These are phyloP conservation scores for Pouteria glomerata DNA, from an alignment of 148 eudicot species.

Conservation along the genomic window DNA sequence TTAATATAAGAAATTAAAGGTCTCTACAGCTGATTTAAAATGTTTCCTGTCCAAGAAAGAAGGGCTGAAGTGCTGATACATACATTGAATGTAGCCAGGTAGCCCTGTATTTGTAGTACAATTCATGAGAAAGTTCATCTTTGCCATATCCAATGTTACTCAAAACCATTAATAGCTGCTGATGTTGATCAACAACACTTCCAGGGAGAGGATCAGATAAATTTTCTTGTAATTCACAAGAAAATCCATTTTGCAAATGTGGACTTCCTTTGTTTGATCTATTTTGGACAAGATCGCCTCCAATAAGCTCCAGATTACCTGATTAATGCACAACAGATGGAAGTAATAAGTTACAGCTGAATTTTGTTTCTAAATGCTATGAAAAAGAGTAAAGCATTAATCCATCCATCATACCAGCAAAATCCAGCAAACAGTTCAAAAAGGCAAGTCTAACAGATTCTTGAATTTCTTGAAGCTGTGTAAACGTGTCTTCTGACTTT, in stretches of 20 bases:
- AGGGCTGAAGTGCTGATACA: conserved; percentile 12
- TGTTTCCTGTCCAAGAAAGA: neutral
- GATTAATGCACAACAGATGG: conserved; percentile 16
- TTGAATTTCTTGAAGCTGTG: conserved; percentile 86
- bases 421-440: conserved; percentile 85
- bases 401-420: conserved; percentile 60
- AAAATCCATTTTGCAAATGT: conserved; percentile 53
- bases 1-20: neutral
- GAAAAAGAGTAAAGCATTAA: conserved; percentile 4
- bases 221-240: conserved; percentile 40
- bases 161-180: conserved; percentile 83
- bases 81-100: conserved; percentile 76
- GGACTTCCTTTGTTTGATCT: conserved; percentile 53
- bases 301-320: conserved; percentile 91
- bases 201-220: conserved; percentile 65
- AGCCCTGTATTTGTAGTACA: conserved; percentile 69
- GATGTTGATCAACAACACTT: conserved; percentile 69
- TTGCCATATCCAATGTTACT: conserved; percentile 95
- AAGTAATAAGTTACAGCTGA: neutral
- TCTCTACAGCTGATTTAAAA: neutral
- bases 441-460: conserved; percentile 89
- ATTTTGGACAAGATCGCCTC: conserved; percentile 54
- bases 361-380: conserved; percentile 1
- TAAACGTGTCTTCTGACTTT: conserved; percentile 73
- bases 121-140: conserved; percentile 81